Percentiles rank a stretch among this genome's conserved stretches.
Conservation (phyloP, 371 early-diverging fungal species). For the Cokeromyces recurvatus region DNA sequence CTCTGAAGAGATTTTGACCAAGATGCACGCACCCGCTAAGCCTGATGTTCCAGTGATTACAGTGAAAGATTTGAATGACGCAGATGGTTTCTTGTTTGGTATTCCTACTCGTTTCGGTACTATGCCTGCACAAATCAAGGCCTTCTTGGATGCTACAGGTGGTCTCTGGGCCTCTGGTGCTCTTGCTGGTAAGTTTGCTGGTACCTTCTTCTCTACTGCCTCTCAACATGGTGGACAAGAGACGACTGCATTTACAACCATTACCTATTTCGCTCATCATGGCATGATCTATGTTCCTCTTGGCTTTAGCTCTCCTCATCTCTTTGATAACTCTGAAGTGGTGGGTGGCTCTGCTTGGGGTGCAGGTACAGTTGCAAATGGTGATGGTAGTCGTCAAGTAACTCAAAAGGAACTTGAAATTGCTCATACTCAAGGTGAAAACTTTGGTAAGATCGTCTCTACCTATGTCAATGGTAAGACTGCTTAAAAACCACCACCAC, state of each 20-base stretch:
- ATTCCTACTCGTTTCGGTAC: constrained; percentile 72
- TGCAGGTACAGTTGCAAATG: constrained; percentile 29
- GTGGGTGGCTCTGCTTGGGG: constrained; percentile 77
- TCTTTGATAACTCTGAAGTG: constrained; percentile 48
- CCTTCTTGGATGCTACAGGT: constrained; percentile 69
- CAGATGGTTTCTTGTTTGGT: constrained; percentile 81
- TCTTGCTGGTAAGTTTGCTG: constrained; percentile 67
- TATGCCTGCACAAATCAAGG: constrained; percentile 75
- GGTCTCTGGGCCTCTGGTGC: constrained; percentile 66
- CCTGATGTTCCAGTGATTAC: constrained; percentile 60
- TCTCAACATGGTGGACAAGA: constrained; percentile 80
- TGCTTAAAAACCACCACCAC: too few relatives aligned
- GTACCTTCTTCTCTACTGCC: constrained; percentile 71
- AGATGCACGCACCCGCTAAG: constrained; percentile 69
- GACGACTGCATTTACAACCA: constrained; percentile 63
- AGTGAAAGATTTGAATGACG: constrained; percentile 53
- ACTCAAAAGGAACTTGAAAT: constrained; percentile 60
- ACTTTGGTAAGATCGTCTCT: constrained; percentile 53
- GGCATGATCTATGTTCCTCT: constrained; percentile 80
- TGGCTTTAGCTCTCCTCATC: constrained; percentile 49
- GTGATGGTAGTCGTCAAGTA: constrained; percentile 68
- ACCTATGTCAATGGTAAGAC: constrained; percentile 31
- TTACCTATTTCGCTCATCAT: constrained; percentile 76
- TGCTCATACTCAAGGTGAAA: constrained; percentile 61
- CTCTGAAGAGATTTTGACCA: constrained; percentile 57